Percentiles rank a stretch among this genome's conserved stretches.
Evolutionary conservation across 116 monocot genomes (phyloP).

Genomic region (Papilionanthe hybrid): DNA sequence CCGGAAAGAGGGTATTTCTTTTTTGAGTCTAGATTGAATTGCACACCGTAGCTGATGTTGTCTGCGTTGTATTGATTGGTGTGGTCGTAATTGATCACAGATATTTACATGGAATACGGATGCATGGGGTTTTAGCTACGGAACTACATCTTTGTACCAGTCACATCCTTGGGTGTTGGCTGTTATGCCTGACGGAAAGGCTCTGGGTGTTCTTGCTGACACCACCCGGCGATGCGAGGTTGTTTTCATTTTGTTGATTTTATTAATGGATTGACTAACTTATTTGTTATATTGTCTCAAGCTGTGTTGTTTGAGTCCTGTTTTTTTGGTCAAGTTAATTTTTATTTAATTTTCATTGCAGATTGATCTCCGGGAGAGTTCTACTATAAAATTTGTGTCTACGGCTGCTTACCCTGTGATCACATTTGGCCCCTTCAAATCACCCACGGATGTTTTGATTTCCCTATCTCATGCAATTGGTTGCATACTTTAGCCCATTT

Average conservation of each 20-base stretch:
- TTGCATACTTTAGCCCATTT: conserved; percentile 12
- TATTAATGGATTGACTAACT: not conserved
- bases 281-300: not conserved
- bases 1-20: conserved; percentile 76
- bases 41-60: not conserved
- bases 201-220: conserved; percentile 90
- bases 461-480: conserved; percentile 95
- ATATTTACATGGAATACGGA: conserved; percentile 97
- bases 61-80: not conserved
- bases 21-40: not conserved
- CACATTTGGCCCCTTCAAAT: conserved; percentile 89
- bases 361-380: conserved; percentile 77
- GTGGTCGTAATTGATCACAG: conserved; percentile 21
- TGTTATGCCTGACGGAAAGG: conserved; percentile 74
- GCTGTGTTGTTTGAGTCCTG: not conserved
- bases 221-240: conserved; percentile 94
- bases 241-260: conserved; percentile 4
- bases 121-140: conserved; percentile 89
- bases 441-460: conserved; percentile 62
- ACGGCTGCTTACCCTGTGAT: conserved; percentile 69
- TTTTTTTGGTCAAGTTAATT: not conserved
- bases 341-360: conserved; percentile 24
- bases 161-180: conserved; percentile 97
- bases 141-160: conserved; percentile 93
- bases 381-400: conserved; percentile 51